Evolutionary conservation across 2,329 filamentous ascomycete genomes (phyloP), one percentile per base, ranked within the genome.

Genomic region (Cladosporium sp.): DNA sequence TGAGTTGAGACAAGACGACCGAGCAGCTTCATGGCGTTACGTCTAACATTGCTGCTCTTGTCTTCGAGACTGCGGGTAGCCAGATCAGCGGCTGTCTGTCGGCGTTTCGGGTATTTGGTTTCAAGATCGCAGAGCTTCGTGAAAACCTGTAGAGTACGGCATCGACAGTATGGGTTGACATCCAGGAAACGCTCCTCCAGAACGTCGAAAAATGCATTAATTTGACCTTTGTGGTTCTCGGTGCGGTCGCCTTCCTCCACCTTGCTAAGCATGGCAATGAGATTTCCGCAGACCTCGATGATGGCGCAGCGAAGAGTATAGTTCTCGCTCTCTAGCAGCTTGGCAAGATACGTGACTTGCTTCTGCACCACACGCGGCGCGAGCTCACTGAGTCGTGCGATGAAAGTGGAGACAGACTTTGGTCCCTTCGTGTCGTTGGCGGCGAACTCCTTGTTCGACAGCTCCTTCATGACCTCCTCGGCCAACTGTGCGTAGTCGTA

Each of bases 381-480:
- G 67, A 99, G 84, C 76, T 98, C 95, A 0, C 95, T 98, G 31
- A 99, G 85, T 75, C 94, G 96, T 65, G 93, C 86, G 71, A 99
- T 91, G 74, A 99, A 99, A 0, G 91, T 87, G 16, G 95, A 98
- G 8, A 98, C 92, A 0, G 94, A 98, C 78, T 98, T 99, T 14
- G 96, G 95, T 0, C 95, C 95, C 76, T 91, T 92, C 1, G 91
- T 93, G 77, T 99, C 96, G 74, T 96, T 99, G 68, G 91, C 94
- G 78, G 96, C 97, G 81, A 98, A 99, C 75, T 98, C 94, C 77
- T 97, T 99, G 79, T 93, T 97, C 77, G 93, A 96, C 70, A 99
- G 86, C 76, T 99, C 95, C 73, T 92, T 89, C 66, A 99, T 80
- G 33, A 98, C 91, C 76, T 99, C 95, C 76, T 97, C 95, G 5